Percentiles rank a stretch among this genome's conserved stretches.
Conservation (phyloP, 257 asterid genomes). For the Nicotiana attenuata region DNA sequence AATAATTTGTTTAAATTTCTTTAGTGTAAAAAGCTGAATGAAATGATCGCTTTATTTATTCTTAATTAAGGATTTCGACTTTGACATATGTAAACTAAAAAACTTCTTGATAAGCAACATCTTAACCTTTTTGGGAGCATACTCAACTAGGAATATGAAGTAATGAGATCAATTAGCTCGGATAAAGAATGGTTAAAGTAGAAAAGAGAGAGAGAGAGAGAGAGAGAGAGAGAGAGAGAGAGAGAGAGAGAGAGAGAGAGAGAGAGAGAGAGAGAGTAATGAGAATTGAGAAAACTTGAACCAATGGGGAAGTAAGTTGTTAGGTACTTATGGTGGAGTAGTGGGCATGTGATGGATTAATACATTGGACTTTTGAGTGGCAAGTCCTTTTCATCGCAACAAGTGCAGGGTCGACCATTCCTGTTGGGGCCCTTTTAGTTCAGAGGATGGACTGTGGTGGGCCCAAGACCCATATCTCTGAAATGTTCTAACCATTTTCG, state of each 20-base stretch:
- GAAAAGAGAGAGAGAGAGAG: too few species aligned
- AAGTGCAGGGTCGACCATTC: slow-evolving; percentile 6
- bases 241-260: too few species aligned
- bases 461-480: not conserved
- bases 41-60: too few species aligned
- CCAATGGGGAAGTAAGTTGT: slow-evolving; percentile 13
- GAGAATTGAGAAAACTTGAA: slow-evolving; percentile 1
- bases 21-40: too few species aligned
- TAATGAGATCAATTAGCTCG: rapidly evolving
- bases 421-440: not conserved
- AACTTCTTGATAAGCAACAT: too few species aligned
- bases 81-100: too few species aligned
- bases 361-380: not conserved
- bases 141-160: not conserved
- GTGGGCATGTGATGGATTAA: slow-evolving; percentile 6
- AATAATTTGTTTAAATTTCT: too few species aligned
- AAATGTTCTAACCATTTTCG: too few species aligned
- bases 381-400: not conserved
- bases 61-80: too few species aligned
- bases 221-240: too few species aligned
- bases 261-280: not conserved
- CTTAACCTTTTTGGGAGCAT: too few species aligned
- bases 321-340: slow-evolving; percentile 10
- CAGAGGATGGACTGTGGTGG: not conserved
- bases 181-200: not conserved